Evolutionary conservation across 1,139 yeast genomes (phyloP).

Genomic region (Diutina siamensis): DNA sequence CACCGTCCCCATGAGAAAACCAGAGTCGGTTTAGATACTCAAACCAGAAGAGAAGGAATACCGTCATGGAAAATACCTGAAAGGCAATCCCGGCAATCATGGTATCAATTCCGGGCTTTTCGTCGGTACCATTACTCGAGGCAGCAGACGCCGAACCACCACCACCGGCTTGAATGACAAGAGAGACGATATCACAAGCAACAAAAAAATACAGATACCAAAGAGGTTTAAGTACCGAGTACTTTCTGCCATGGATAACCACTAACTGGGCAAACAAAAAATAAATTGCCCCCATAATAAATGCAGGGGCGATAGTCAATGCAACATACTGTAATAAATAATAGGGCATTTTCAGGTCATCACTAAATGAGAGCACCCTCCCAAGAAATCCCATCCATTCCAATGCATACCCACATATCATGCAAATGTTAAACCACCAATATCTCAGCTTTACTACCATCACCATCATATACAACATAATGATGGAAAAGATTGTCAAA

Average conservation of each 20-base stretch:
- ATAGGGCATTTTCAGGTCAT: conserved; percentile 26
- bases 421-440: conserved; percentile 64
- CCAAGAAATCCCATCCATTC: conserved; percentile 69
- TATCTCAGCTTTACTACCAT: conserved; percentile 35
- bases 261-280: conserved; percentile 64
- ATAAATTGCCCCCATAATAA: conserved; percentile 82
- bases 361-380: conserved; percentile 34
- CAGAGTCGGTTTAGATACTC: conserved; percentile 39
- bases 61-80: conserved; percentile 65
- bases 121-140: conserved; percentile 44
- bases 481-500: conserved; percentile 16
- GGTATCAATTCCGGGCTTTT: conserved; percentile 51
- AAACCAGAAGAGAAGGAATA: conserved; percentile 48
- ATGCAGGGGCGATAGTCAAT: conserved; percentile 64
- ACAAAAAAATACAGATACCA: conserved; percentile 63
- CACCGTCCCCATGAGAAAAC: conserved; percentile 17
- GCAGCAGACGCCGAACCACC: conserved; percentile 63
- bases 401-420: conserved; percentile 46
- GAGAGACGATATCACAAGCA: conserved; percentile 53
- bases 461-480: conserved; percentile 15
- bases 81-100: conserved; percentile 77
- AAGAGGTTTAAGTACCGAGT: conserved; percentile 60
- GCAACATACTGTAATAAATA: conserved; percentile 59
- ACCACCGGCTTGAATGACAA: conserved; percentile 72
- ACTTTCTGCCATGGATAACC: conserved; percentile 54